Base-by-base conservation (phyloP, 495 filamentous ascomycete species). In the Trichoderma orchidacearum region DNA sequence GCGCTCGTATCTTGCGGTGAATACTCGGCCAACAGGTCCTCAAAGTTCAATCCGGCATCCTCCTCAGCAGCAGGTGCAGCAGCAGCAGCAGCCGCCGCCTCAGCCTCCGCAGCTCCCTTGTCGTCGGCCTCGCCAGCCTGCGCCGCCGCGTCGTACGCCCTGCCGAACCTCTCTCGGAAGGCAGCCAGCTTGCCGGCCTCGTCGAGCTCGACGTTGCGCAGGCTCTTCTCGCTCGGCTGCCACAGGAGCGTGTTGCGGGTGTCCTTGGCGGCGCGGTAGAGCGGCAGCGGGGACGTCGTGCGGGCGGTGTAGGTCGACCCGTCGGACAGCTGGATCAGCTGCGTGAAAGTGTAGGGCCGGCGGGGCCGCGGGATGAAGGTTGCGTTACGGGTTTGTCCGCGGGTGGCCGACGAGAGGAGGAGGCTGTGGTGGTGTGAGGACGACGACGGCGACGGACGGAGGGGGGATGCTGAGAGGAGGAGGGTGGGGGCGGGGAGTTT, bases 331-430 rank as follows among this genome's bases (percentile, higher is more conserved):
- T 91, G 92, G 55, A 97, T 79, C 30, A 98, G 84, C 72, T 98
- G 93, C 21, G 93, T 95, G 81, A 95, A 96, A 62, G 85, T 88
- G 80, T 96, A 96, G 30, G 93, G 93, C 4, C 91, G 85, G 63
- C 87, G 84, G 15, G 88, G 89, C 3, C 94, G 90, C 31, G 79
- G 82, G 65, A 98, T 80, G 58, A 95, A 86, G n/a, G 85, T 87
- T 25, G 93, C 94, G 66, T 90, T 81, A n/a, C 89, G 86, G 68
- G 75, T 57, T 64, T 78, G 72, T 52, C 60, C 3, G 63, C 64
- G 55, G 61, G 60, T 6, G 61, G 56, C 35, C 69, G 18, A 54
- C 61, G 51, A 27, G 38, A 54, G 13, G 66, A 72, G 72, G 68
- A 71, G 79, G 62, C 78, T 68, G 45, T 73, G 62, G 38, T 17